Percentiles rank a stretch among this genome's conserved stretches.
These are phyloP conservation scores for Typha latifolia DNA, from an alignment of 176 grass and related monocot species.

Conservation along the genomic window DNA sequence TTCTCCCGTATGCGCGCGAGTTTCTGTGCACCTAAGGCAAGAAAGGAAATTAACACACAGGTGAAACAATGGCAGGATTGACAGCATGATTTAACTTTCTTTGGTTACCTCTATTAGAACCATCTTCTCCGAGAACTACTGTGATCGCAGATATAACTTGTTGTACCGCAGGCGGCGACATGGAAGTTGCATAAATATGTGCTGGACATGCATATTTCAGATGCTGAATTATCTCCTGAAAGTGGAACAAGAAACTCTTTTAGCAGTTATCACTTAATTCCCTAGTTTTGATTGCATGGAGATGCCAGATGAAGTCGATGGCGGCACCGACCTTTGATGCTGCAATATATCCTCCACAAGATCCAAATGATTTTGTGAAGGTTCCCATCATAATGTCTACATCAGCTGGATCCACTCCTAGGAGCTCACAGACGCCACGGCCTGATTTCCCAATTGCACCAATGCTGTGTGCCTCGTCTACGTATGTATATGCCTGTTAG, in stretches of 20 bases:
- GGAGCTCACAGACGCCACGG: conserved; percentile 68
- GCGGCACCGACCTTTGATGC: conserved; percentile 43
- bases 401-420: conserved; percentile 66
- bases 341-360: conserved; percentile 79
- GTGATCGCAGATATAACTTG: conserved; percentile 88
- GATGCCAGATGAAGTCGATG: background rate
- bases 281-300: background rate
- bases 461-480: conserved; percentile 83
- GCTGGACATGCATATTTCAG: conserved; percentile 72
- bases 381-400: conserved; percentile 96
- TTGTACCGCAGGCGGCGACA: conserved; percentile 91
- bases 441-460: conserved; percentile 76
- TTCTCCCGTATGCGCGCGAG: conserved; percentile 82
- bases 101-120: conserved; percentile 67
- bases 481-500: conserved; percentile 70
- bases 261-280: no score
- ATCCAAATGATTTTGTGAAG: conserved; percentile 80
- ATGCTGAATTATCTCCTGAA: conserved; percentile 81
- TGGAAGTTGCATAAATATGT: conserved; percentile 93
- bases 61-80: no score
- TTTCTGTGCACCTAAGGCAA: conserved; percentile 57
- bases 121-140: conserved; percentile 87
- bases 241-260: conserved; percentile 4
- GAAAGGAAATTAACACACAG: background rate
- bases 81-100: background rate